These are phyloP conservation scores for Saccharomycopsis sp. DNA, from an alignment of 805 yeast species.

Conservation along the genomic window DNA sequence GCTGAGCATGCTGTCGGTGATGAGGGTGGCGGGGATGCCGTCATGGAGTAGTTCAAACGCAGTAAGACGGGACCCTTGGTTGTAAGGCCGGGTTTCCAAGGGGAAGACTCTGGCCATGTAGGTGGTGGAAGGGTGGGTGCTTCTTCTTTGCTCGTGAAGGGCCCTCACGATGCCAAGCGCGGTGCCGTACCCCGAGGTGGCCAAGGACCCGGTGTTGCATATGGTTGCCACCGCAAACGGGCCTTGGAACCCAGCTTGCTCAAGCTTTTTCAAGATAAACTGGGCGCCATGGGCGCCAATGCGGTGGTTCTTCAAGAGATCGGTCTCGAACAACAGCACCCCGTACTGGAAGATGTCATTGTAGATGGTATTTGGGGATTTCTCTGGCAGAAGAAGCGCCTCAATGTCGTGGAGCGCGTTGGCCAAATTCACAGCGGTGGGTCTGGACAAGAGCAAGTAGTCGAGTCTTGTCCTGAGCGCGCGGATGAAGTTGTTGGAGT, in stretches of 20 bases:
- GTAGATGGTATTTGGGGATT: constrained; percentile 24
- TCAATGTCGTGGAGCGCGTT: constrained; percentile 48
- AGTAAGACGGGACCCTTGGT: constrained; percentile 91
- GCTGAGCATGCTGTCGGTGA: constrained; percentile 89
- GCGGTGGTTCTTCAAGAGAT: constrained; percentile 62
- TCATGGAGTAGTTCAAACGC: constrained; percentile 86
- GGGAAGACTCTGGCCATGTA: constrained; percentile 69
- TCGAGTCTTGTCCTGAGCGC: constrained; percentile 44
- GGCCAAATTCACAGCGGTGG: constrained; percentile 89
- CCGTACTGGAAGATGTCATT: constrained; percentile 34
- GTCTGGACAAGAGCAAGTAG: constrained; percentile 67
- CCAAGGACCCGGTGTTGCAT: constrained; percentile 94
- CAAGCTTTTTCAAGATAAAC: constrained; percentile 45
- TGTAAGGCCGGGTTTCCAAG: constrained; percentile 91
- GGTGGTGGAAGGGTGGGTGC: constrained; percentile 25
- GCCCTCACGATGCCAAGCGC: constrained; percentile 89
- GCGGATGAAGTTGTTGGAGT: constrained; percentile 29
- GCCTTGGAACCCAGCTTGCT: constrained; percentile 41
- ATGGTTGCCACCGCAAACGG: constrained; percentile 80
- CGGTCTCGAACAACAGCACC: constrained; percentile 58
- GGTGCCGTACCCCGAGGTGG: constrained; percentile 97
- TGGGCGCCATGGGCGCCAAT: constrained; percentile 77
- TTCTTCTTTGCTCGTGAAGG: constrained; percentile 24
- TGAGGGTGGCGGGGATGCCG: constrained; percentile 74
- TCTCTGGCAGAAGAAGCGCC: constrained; percentile 22